Base-by-base conservation (phyloP, 352 stramenopile species). In the Phytopythium boreale region DNA sequence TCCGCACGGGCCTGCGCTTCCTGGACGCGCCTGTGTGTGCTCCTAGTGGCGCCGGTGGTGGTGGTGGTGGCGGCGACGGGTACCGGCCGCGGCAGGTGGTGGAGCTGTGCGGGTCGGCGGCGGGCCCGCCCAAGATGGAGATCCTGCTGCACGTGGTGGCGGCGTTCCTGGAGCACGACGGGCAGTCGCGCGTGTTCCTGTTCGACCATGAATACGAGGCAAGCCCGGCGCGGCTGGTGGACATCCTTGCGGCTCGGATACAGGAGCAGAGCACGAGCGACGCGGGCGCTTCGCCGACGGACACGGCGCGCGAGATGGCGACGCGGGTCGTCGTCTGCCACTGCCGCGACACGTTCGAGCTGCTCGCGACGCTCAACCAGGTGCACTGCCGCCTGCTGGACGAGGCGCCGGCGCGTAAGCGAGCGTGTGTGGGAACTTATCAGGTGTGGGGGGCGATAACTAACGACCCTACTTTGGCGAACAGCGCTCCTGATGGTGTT, bases 311-410 rank as follows among this genome's bases (percentile, higher is more conserved):
- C 43, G 37, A 77, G 20, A 61, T 71, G 34, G 65, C 88, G 47
- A 61, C 59, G 17, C 69, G 75, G 22, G 77, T 88, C 24, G 56
- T 78, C 39, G 67, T 75, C 1, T 88, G 74, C 58, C 67, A 67
- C 47, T 92, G 83, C 56, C 72, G 74, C 22, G 83, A 92, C 68
- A 83, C 83, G 55, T 88, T 87, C 62, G 80, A 92, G 66, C 87
- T 80, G 77, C 77, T 92, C 29, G 80, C 83, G 53, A 90, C 83
- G 46, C 69, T 92, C 24, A 92, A 89, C 60, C 74, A 90, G 27
- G 61, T 92, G 31, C 83, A 92, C 55, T 92, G 87, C 46, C 61
- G 83, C 63, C 61, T 92, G 26, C 65, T 88, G 31, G 67, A 87
- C 7, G 69, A 67, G n/a, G 12, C 77, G 8, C 66, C 80, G 9